A percentile compares a stretch with the other conserved stretches of the same genome.
Conservation (phyloP, 1,284 basidiomycete species). For the Cryptococcus sp. region DNA sequence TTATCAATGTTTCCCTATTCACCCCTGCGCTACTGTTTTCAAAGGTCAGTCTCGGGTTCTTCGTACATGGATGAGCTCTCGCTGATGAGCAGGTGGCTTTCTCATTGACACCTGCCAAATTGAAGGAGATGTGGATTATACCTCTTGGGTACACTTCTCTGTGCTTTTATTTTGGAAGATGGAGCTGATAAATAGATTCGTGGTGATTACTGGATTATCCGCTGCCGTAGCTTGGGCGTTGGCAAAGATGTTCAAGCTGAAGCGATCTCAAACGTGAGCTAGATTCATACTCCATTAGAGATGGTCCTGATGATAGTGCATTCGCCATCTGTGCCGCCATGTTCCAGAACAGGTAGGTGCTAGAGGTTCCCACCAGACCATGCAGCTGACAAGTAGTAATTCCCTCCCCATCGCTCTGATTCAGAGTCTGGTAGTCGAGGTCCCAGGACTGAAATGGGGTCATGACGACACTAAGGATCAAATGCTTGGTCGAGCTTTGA, state of each 20-base stretch:
- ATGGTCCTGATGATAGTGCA: conserved; percentile 52
- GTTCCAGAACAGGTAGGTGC: conserved; percentile 46
- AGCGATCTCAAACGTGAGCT: conserved; percentile 46
- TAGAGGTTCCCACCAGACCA: too few species aligned
- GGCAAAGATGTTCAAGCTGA: conserved; percentile 45
- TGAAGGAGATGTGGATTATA: conserved; percentile 85
- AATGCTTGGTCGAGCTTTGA: conserved; percentile 87
- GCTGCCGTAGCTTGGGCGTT: conserved; percentile 47
- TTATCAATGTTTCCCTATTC: conserved; percentile 66
- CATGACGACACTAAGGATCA: conserved; percentile 72
- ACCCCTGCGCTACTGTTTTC: conserved; percentile 89
- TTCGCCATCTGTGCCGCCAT: conserved; percentile 73
- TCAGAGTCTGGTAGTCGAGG: conserved; percentile 82
- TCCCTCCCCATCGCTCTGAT: conserved; percentile 82
- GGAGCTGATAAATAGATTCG: conserved; percentile 51
- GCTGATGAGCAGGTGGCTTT: conserved; percentile 39
- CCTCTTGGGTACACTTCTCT: conserved; percentile 63
- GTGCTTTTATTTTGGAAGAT: not conserved
- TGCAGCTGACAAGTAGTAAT: conserved; percentile 62
- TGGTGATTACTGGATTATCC: conserved; percentile 64
- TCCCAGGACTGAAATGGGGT: conserved; percentile 77
- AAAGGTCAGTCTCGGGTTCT: conserved; percentile 68
- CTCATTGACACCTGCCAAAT: conserved; percentile 59
- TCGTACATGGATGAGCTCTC: not conserved
- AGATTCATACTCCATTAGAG: not conserved